Percentiles rank a stretch among this genome's conserved stretches.
phyloP scores from a whole-genome alignment of 2,329 filamentous ascomycete species.

The Colletotrichum spaethianum region DNA sequence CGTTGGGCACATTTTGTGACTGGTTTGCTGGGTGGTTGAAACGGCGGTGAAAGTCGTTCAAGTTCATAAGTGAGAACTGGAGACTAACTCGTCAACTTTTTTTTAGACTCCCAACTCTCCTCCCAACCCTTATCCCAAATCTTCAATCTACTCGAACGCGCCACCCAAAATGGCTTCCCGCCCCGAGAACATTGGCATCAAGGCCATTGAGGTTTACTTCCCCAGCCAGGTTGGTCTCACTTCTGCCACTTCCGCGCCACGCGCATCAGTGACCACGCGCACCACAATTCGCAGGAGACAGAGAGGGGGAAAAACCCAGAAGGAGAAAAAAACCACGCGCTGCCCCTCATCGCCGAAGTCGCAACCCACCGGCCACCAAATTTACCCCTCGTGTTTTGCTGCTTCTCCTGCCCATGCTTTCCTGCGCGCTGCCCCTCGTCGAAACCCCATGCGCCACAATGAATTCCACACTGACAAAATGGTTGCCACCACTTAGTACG shows the following conservation, averaged over 20 bases:
- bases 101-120: slow-evolving; percentile 2
- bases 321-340: neutral
- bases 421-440: slow-evolving; percentile 11
- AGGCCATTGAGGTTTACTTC: slow-evolving; percentile 93
- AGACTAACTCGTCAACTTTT: slow-evolving; percentile 19
- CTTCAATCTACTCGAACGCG: slow-evolving; percentile 6
- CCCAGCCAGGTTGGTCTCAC: slow-evolving; percentile 80
- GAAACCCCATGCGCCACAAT: neutral
- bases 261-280: slow-evolving; percentile 1
- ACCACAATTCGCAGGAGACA: slow-evolving; percentile 5
- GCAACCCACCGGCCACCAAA: slow-evolving; percentile 26
- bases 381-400: slow-evolving; percentile 34
- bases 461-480: slow-evolving; percentile 4
- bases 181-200: slow-evolving; percentile 91
- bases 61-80: slow-evolving; percentile 25
- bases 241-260: slow-evolving; percentile 44
- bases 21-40: slow-evolving; percentile 30
- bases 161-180: slow-evolving; percentile 76
- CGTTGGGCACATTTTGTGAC: slow-evolving; percentile 27
- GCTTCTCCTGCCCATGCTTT: slow-evolving; percentile 42
- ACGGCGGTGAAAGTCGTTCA: slow-evolving; percentile 43
- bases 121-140: slow-evolving; percentile 1
- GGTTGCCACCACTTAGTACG: slow-evolving; percentile 70
- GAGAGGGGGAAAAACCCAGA: neutral
- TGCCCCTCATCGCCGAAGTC: slow-evolving; percentile 43